Evolutionary conservation across 148 eudicot genomes (phyloP).

Genomic region (Arctostaphylos glauca): DNA sequence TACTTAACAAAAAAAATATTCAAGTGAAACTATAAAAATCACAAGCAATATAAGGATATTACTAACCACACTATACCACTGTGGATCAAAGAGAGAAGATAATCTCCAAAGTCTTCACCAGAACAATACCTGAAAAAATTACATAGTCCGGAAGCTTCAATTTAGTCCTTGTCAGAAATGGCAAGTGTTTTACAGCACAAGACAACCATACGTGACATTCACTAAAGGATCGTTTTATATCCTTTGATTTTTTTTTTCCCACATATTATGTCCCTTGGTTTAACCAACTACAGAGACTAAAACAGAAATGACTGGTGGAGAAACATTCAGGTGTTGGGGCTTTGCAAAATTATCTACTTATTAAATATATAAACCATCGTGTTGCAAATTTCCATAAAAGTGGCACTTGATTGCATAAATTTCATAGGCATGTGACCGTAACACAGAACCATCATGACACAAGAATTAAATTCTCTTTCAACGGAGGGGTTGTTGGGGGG

Average conservation of each 20-base stretch:
- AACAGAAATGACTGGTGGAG: neutral
- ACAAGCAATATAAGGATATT: too few species aligned
- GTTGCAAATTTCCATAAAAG: neutral
- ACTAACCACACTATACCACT: too few species aligned
- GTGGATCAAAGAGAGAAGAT: too few species aligned
- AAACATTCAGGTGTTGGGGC: neutral
- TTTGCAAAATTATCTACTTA: neutral
- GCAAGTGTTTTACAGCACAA: neutral
- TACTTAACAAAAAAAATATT: too few species aligned
- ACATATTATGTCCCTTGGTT: neutral
- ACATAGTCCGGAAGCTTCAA: neutral
- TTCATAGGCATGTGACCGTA: neutral
- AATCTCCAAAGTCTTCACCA: too few species aligned
- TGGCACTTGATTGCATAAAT: neutral
- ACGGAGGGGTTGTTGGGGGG: neutral
- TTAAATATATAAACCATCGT: neutral
- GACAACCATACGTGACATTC: neutral
- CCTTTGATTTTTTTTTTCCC: neutral
- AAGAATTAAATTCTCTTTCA: neutral
- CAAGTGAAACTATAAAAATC: too few species aligned
- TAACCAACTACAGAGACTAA: neutral
- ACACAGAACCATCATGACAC: slow-evolving; percentile 5
- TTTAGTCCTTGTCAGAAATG: neutral
- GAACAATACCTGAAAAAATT: too few species aligned
- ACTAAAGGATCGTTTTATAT: neutral